Evolutionary conservation across 2,329 filamentous ascomycete genomes (phyloP).

Genomic region (Penicillium sp.): DNA sequence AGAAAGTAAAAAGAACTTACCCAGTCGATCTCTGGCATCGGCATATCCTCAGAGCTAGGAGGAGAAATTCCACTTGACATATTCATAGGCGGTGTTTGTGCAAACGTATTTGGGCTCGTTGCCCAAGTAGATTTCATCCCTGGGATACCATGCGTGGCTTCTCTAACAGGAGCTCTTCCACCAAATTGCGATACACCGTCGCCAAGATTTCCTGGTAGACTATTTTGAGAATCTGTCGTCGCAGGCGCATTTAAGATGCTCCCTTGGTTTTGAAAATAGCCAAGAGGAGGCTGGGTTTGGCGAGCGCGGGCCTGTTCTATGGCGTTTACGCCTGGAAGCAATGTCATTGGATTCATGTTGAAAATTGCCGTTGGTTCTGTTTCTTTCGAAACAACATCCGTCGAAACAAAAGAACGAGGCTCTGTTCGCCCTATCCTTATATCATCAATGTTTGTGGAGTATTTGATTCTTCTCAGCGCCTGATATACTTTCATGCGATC

Average conservation of each 20-base stretch:
- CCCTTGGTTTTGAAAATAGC: not conserved
- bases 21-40: constrained; percentile 61
- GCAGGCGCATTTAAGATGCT: not conserved
- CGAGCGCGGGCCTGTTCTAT: constrained; percentile 1
- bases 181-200: not conserved
- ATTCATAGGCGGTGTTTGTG: constrained; percentile 11
- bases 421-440: not conserved
- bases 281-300: not conserved
- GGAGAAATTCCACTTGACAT: constrained; percentile 6
- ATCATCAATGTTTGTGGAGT: constrained; percentile 22
- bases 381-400: not conserved
- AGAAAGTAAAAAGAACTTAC: constrained; percentile 43
- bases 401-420: not conserved
- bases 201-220: not conserved
- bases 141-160: not conserved
- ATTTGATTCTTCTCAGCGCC: constrained; percentile 24
- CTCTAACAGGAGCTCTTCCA: not conserved
- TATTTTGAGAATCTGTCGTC: not conserved
- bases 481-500: constrained; percentile 35
- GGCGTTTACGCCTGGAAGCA: not conserved
- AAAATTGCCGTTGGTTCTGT: not conserved
- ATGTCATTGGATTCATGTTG: not conserved
- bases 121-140: not conserved
- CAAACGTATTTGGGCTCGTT: constrained; percentile 12
- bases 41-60: constrained; percentile 22